Base-by-base conservation (phyloP, 1,284 basidiomycete species). In the Neolentinus lepideus region DNA sequence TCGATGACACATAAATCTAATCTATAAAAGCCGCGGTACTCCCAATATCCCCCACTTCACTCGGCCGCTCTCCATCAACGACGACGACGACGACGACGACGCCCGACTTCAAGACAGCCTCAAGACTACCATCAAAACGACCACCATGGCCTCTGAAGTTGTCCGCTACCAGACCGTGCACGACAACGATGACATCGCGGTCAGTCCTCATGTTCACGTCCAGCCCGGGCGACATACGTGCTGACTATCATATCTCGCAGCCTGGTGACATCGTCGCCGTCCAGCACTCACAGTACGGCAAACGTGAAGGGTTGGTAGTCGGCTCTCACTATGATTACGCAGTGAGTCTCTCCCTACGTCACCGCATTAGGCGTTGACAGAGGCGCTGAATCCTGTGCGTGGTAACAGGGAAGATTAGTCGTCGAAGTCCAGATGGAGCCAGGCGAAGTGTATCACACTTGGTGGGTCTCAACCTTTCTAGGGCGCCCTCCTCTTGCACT, bases 221-320 rank as follows among this genome's bases (percentile, higher is more conserved):
- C 19, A 2, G 33, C 25, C 47, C 9, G 47, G 6, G 27, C 22
- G 6, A n/a, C 27, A 9, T 12, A 26, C 8, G 22, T 50, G 6
- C 27, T 50, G 47, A 50, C 47, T 25, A 26, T 50, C 11, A n/a
- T 21, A 43, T 26, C 27, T 50, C 47, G 8, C 25, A 50, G 47
- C 79, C 85, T 55, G 90, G 89, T 61, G 88, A 91, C 69, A 78
- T 91, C 64, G 88, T 91, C 67, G 75, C 85, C 53, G 84, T 91
- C 64, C 77, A 83, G 63, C 79, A 88, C 64, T 80, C 80, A 51
- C 53, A 69, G 36, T 76, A 77, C 61, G 83, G 83, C 62, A 75
- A 79, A 60, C 80, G 77, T 65, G 88, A 91, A 64, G 89, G 89
- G 55, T 79, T 91, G 58, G 88, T 91, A 60, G 72, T 90, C 46